Conservation (phyloP, 2,329 filamentous ascomycete species). For the Colletotrichum lini region DNA sequence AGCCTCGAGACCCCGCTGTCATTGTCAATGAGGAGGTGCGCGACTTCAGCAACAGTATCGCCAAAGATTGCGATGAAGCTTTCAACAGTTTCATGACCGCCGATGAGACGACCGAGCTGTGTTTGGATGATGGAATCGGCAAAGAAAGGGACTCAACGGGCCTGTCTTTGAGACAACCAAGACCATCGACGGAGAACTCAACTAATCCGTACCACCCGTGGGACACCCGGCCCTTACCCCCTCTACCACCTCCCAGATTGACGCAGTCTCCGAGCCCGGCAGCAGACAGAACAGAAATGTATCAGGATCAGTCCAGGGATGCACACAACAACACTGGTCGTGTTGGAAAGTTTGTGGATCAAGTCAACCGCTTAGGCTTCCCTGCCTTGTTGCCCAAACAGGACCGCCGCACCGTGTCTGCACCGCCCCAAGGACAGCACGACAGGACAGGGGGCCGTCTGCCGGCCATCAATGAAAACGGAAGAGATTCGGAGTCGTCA, state of each 20-base stretch:
- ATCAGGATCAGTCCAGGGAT: constrained; percentile 4
- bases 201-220: constrained; percentile 53
- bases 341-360: constrained; percentile 40
- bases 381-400: constrained; percentile 52
- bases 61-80: constrained; percentile 88
- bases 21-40: constrained; percentile 81
- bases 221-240: constrained; percentile 66
- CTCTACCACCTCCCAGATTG: constrained; percentile 55
- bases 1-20: constrained; percentile 42
- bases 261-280: constrained; percentile 8
- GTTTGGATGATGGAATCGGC: constrained; percentile 51
- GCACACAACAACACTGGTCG: constrained; percentile 35
- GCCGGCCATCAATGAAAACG: constrained; percentile 65
- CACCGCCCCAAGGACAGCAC: constrained; percentile 62
- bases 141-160: constrained; percentile 56
- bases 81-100: constrained; percentile 78
- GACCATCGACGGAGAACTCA: constrained; percentile 50
- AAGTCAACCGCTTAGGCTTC: constrained; percentile 47
- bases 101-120: constrained; percentile 50
- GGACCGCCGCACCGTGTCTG: constrained; percentile 66
- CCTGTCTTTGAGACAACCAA: constrained; percentile 59
- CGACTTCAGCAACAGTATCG: constrained; percentile 87
- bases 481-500: constrained; percentile 41
- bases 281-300: neutral
- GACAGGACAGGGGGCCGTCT: constrained; percentile 57